Base-by-base conservation (phyloP, 306 rosid species). In the apple (Malus domestica) region DNA sequence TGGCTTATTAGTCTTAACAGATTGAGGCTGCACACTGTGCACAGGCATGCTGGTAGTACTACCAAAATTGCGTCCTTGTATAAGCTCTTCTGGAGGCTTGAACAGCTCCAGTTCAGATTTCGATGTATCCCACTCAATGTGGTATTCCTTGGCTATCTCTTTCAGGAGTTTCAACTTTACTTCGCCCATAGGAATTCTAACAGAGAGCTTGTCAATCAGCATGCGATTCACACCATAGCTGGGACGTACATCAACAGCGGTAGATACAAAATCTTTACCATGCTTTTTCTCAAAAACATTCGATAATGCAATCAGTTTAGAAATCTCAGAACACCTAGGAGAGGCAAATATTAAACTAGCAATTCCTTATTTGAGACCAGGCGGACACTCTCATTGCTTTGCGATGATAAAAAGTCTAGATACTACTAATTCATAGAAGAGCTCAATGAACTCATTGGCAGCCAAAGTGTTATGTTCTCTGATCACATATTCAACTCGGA, bases 381-480 rank as follows among this genome's bases (percentile, higher is more conserved):
- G 38, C 8, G 2, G 38, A 33, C 38, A 33, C 38, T 5, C 38
- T 8, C 1, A 1, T 33, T 33, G 38, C 1, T 33, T 0, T 33
- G 0, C 8, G 1, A 5, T 33, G 38, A 5, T 5, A 33, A 8
- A 33, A 33, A 33, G 38, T 33, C 8, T 33, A 5, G 38, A 33
- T 33, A 33, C 38, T 33, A 33, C 38, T 33, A 33, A 33, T 33
- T 33, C 8, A 33, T 8, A 33, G 8, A 33, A 33, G 38, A 33
- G 38, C 38, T 5, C 38, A 33, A 33, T 33, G 38, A 33, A 33
- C 8, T 33, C 7, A 33, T 33, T 6, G 38, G 38, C 97, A 76
- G 96, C 91, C 91, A 95, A 80, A 49, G 90, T 78, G 73, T 95
- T 95, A 85, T 92, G 99, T 74, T 95, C 99, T 80, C 99, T 86